Conservation (phyloP, 1,284 basidiomycete species). For the Trichosporon asahii region DNA sequence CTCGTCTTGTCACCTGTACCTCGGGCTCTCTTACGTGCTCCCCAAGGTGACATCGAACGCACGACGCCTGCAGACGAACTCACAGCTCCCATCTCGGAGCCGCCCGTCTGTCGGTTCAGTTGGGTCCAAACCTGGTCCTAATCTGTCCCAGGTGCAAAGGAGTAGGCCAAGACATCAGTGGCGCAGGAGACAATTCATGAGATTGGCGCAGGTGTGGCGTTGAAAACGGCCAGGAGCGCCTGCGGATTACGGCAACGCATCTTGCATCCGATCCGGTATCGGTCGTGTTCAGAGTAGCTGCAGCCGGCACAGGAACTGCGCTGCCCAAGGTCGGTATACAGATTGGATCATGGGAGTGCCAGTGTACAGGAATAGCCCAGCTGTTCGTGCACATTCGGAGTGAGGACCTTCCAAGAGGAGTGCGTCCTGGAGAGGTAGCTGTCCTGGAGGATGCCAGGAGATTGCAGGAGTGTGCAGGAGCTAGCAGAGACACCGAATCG, state of each 20-base stretch:
- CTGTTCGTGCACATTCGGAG: too few species aligned
- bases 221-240: background rate
- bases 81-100: too few species aligned
- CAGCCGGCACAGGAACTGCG: background rate
- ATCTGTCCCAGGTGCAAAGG: too few species aligned
- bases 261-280: background rate
- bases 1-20: too few species aligned
- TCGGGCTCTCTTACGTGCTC: background rate
- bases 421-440: too few species aligned
- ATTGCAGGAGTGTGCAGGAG: background rate
- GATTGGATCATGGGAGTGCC: too few species aligned
- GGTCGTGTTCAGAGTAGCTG: background rate
- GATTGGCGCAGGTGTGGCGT: background rate
- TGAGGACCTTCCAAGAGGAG: too few species aligned
- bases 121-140: background rate
- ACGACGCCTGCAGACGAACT: too few species aligned
- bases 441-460: background rate
- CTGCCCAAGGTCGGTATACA: too few species aligned
- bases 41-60: background rate
- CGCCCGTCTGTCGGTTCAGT: background rate
- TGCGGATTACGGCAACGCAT: background rate
- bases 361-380: too few species aligned
- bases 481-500: background rate
- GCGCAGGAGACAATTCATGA: background rate
- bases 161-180: background rate